These are phyloP conservation scores for Thielaviopsis euricoi DNA, from an alignment of 2,329 filamentous ascomycete species.

Conservation along the genomic window DNA sequence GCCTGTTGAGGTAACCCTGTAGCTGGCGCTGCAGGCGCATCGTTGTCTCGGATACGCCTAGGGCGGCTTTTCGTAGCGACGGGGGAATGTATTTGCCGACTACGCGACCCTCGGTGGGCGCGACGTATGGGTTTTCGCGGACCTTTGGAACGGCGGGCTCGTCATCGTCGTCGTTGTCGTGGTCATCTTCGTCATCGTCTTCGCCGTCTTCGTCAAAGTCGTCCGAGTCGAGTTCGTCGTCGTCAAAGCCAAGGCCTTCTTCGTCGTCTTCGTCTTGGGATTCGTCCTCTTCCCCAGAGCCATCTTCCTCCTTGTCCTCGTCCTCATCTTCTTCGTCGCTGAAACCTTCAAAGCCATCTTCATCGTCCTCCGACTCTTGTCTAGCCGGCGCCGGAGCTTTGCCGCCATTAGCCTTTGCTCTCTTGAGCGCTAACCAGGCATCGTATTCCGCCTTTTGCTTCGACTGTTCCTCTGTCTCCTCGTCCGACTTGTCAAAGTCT, in stretches of 20 bases:
- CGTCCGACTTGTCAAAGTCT: slow-evolving; percentile 35
- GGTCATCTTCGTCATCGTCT: slow-evolving; percentile 16
- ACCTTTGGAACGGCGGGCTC: slow-evolving; percentile 17
- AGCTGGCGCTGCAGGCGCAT: slow-evolving; percentile 56
- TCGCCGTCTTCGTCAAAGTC: slow-evolving; percentile 14
- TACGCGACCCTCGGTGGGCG: slow-evolving; percentile 38
- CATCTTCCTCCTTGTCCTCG: slow-evolving; percentile 7
- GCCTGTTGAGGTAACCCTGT: slow-evolving; percentile 78
- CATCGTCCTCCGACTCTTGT: background rate
- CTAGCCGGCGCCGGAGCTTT: background rate
- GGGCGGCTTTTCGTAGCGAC: slow-evolving; percentile 49
- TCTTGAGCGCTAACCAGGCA: slow-evolving; percentile 35
- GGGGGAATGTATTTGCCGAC: slow-evolving; percentile 75
- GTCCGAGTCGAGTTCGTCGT: slow-evolving; percentile 15
- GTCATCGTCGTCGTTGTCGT: slow-evolving; percentile 20
- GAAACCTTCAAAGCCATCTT: background rate
- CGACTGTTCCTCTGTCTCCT: slow-evolving; percentile 38
- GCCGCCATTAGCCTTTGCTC: background rate
- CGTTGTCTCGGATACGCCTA: slow-evolving; percentile 48
- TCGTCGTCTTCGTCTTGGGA: slow-evolving; percentile 14
- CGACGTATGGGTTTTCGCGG: slow-evolving; percentile 78
- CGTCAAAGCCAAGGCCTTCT: slow-evolving; percentile 17
- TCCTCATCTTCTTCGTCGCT: background rate
- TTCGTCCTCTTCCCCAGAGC: slow-evolving; percentile 8
- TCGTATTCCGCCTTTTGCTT: slow-evolving; percentile 44